These are phyloP conservation scores for Aegilops sharonensis DNA, from an alignment of 176 grass and related monocot species.

Conservation along the genomic window DNA sequence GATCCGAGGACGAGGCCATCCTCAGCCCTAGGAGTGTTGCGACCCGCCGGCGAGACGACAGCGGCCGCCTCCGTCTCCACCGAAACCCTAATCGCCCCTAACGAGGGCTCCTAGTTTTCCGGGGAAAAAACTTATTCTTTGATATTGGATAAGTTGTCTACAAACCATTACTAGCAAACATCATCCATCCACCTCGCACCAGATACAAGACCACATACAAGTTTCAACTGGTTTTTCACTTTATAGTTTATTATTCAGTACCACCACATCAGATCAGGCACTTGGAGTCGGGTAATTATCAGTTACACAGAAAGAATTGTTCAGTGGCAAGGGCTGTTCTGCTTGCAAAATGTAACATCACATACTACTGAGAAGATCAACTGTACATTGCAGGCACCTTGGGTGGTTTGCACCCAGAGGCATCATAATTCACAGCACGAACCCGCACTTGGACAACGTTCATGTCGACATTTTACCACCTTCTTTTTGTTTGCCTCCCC, in stretches of 20 bases:
- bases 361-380: slow-evolving; percentile 13
- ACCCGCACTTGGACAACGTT: background rate
- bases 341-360: background rate
- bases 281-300: background rate
- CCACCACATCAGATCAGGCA: background rate
- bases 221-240: background rate
- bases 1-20: too few relatives aligned
- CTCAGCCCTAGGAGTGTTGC: too few relatives aligned
- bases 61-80: too few relatives aligned
- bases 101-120: too few relatives aligned
- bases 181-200: background rate
- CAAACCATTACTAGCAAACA: background rate
- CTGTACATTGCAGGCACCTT: background rate
- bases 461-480: background rate
- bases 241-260: background rate
- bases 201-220: background rate
- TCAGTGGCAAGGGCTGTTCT: background rate
- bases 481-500: background rate
- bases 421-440: background rate
- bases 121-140: too few relatives aligned
- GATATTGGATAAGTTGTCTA: too few relatives aligned
- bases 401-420: background rate
- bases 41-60: too few relatives aligned
- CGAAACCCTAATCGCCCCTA: too few relatives aligned
- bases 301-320: slow-evolving; percentile 8